Base-by-base conservation (phyloP, 495 filamentous ascomycete genomes). In the Penicillium salamii region DNA sequence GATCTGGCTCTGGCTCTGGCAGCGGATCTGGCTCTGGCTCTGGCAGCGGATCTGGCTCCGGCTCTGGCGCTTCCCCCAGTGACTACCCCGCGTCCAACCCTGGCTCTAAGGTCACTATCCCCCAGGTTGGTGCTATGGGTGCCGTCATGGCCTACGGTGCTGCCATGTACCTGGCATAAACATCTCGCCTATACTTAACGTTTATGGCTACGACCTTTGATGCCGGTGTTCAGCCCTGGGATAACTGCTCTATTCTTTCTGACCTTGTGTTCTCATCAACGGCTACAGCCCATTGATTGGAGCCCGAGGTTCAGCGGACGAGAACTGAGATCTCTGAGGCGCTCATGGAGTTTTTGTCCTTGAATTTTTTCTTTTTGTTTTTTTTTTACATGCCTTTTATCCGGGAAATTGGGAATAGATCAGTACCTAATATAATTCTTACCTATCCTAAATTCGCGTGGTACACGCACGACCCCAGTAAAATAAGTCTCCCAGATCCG, bases 91-190 rank as follows among this genome's bases (percentile, higher is more conserved):
- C 60, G 44, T 52, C 65, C 50, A 68, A 50, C 61, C 61, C 61
- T 5, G 67, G 67, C n/a, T 46, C 58, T 14, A 72, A 61, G 55
- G 36, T 69, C 34, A 37, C 58, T 18, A 41, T 65, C 29, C 62
- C 67, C 29, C 41, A 51, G 53, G 49, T 34, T 20, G 63, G 48
- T 19, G 54, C 54, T 55, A 55, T 35, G 44, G 66, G 54, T 42
- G 60, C 59, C 52, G 48, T 53, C 17, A 34, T 68, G n/a, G 67
- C 49, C 49, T 64, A 64, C 48, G 61, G 61, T 33, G 38, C 53
- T 38, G 46, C 61, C 28, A 51, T 62, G 53, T 49, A 62, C 49
- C 61, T 65, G 35, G 61, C 58, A 41, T 65, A 65, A 51, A 45
- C 19, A 41, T 28, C 18, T 59, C 18, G 23, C n/a, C 26, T 18